Percentiles rank a stretch among this genome's conserved stretches.
Evolutionary conservation across 495 filamentous ascomycete species (phyloP).

Genomic region (Penicillium coffeae): DNA sequence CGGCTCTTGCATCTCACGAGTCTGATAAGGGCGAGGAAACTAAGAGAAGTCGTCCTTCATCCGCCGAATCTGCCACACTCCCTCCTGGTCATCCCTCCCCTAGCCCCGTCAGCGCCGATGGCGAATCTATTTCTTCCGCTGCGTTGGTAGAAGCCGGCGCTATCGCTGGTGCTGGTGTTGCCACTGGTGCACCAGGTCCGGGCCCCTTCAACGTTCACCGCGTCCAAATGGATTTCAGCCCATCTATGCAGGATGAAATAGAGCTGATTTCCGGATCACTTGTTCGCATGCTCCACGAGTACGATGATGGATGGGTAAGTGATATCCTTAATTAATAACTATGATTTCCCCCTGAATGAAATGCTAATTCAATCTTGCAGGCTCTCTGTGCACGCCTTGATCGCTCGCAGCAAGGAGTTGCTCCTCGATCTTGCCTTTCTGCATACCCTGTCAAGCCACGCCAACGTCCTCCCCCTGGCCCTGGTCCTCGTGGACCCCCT

Average conservation of each 20-base stretch:
- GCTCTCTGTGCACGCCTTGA: constrained; percentile 90
- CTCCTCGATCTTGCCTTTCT: constrained; percentile 89
- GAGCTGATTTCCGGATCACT: constrained; percentile 73
- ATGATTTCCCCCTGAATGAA: not conserved
- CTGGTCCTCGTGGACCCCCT: constrained; percentile 45
- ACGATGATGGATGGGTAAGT: constrained; percentile 97
- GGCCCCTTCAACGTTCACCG: constrained; percentile 69
- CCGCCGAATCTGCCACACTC: constrained; percentile 20
- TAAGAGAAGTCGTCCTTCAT: constrained; percentile 13
- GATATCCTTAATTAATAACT: not conserved
- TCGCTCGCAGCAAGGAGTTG: constrained; percentile 86
- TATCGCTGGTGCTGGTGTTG: constrained; percentile 29
- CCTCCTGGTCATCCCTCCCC: constrained; percentile 9
- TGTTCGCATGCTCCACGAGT: constrained; percentile 87
- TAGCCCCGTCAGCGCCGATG: constrained; percentile 20
- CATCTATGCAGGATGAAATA: constrained; percentile 88
- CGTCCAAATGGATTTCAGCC: constrained; percentile 92
- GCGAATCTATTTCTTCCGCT: constrained; percentile 28
- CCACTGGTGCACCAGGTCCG: constrained; percentile 37
- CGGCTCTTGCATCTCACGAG: constrained; percentile 29
- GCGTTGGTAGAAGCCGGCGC: constrained; percentile 36
- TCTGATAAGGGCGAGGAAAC: constrained; percentile 30
- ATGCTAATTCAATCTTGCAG: constrained; percentile 48
- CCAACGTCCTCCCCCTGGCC: constrained; percentile 49
- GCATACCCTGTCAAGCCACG: constrained; percentile 89